phyloP scores from a whole-genome alignment of 2,329 filamentous ascomycete genomes.

The Sclerotinia minor region DNA sequence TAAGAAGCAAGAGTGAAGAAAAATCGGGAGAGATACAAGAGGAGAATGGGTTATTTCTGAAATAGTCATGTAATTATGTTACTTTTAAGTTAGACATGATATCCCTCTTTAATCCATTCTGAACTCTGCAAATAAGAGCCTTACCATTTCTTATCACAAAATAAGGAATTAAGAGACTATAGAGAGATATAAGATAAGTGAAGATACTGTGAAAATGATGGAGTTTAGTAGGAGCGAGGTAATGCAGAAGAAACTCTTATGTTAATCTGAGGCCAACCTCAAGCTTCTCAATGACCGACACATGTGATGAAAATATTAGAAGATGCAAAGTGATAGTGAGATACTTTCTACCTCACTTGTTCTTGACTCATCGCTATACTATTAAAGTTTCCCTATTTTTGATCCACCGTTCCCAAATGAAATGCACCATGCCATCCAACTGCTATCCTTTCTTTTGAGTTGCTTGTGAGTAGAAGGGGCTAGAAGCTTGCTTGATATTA shows the following conservation, averaged over 20 bases:
- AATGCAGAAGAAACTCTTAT: neutral
- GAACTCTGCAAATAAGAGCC: neutral
- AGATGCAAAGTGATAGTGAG: neutral
- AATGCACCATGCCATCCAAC: neutral
- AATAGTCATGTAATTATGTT: neutral
- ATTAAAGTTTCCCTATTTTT: neutral
- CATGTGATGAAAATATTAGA: neutral
- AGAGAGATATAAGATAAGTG: neutral
- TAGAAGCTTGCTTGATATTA: neutral
- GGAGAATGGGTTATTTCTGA: neutral
- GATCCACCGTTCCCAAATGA: neutral
- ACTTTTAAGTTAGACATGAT: neutral
- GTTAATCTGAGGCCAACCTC: too few relatives aligned
- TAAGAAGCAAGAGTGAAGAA: accelerated
- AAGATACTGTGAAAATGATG: neutral
- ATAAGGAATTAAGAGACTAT: neutral
- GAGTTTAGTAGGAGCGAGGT: neutral
- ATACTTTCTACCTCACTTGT: neutral
- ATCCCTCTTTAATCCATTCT: neutral
- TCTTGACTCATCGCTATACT: too few relatives aligned
- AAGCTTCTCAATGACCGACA: accelerated
- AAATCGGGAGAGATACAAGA: neutral
- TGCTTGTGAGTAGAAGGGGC: neutral
- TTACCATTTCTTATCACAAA: neutral
- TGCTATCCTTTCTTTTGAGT: neutral